Base-by-base conservation (phyloP, 148 eudicot genomes). In the Agrostemma githago region DNA sequence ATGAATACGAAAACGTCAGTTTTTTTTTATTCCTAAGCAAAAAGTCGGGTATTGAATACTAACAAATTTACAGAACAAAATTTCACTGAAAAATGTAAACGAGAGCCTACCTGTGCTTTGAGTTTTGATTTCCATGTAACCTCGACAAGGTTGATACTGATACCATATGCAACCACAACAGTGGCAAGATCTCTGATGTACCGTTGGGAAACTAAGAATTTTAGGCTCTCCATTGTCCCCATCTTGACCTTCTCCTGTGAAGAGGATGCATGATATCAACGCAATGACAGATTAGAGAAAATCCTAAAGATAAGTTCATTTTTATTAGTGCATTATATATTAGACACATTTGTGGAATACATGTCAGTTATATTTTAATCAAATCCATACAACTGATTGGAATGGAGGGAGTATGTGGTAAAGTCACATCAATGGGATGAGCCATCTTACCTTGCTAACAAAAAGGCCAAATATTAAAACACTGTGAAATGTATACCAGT, bases 51-150 rank as follows among this genome's bases (percentile, higher is more conserved):
- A 76, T 37, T 20, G 14, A 66, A 6, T 11, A 62, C 9, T 9
- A 48, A 14, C 9, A 48, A 3, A 51, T 11, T 51, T 51, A 51
- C 11, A 51, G 16, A 51, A 11, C 56, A 3, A 51, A 10, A 3
- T 51, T 51, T 10, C 56, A 51, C 56, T 11, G 34, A 51, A 51
- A 51, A 11, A 11, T 51, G 15, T 51, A 51, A 51, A 12, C 4
- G 56, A 51, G 56, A 15, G 56, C 59, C 73, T 73, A 96, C 99
- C 97, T 96, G 99, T 73, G 99, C 97, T 83, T 96, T 96, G 78
- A 96, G 99, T 89, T 96, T 96, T 15, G 99, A 92, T 81, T 96
- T 96, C 99, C 99, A 96, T 20, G 99, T 96, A 74, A 96, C 99
- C 86, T 96, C 99, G 7, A 96, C 99, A 56, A 96, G 96, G 81